A percentile compares a stretch with the other conserved stretches of the same genome.
These are phyloP conservation scores for Paxillus involutus DNA, from an alignment of 768 basidiomycete species.

Conservation along the genomic window DNA sequence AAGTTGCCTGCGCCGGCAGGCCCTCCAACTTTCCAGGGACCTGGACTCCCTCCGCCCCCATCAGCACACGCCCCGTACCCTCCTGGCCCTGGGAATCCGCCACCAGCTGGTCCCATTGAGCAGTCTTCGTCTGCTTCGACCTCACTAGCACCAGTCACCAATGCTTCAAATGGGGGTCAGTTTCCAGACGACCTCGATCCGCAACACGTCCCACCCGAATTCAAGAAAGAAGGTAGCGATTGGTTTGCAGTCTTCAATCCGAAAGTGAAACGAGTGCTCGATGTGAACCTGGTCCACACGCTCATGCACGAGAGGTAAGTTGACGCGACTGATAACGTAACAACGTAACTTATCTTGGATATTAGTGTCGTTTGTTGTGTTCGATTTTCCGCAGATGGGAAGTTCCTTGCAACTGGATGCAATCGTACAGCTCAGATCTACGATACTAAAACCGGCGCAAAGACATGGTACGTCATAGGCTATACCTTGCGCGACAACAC, in stretches of 20 bases:
- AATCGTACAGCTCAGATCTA: constrained; percentile 96
- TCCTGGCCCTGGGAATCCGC: constrained; percentile 33
- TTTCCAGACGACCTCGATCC: constrained; percentile 36
- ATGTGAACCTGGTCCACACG: constrained; percentile 80
- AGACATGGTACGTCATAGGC: constrained; percentile 66
- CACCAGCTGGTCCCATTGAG: constrained; percentile 28
- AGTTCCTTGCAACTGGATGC: constrained; percentile 91
- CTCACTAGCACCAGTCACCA: constrained; percentile 26
- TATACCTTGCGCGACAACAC: not conserved
- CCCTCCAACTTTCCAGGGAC: constrained; percentile 34
- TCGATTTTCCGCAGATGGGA: constrained; percentile 92
- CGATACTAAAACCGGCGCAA: constrained; percentile 82
- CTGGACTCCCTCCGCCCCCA: constrained; percentile 36
- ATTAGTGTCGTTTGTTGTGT: constrained; percentile 84
- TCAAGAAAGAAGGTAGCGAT: constrained; percentile 69
- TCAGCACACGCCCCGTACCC: constrained; percentile 30
- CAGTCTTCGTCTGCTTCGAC: constrained; percentile 19
- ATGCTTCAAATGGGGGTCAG: constrained; percentile 27
- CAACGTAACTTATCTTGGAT: constrained; percentile 7
- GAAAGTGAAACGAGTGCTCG: constrained; percentile 72
- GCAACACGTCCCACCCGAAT: constrained; percentile 32
- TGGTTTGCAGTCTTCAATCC: constrained; percentile 92
- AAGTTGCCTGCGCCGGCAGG: constrained; percentile 32
- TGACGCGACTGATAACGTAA: not conserved
- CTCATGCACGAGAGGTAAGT: constrained; percentile 87